Percentiles rank a stretch among this genome's conserved stretches.
phyloP scores from a whole-genome alignment of 2,329 filamentous ascomycete species.

The Xylariomycetidae sp. region DNA sequence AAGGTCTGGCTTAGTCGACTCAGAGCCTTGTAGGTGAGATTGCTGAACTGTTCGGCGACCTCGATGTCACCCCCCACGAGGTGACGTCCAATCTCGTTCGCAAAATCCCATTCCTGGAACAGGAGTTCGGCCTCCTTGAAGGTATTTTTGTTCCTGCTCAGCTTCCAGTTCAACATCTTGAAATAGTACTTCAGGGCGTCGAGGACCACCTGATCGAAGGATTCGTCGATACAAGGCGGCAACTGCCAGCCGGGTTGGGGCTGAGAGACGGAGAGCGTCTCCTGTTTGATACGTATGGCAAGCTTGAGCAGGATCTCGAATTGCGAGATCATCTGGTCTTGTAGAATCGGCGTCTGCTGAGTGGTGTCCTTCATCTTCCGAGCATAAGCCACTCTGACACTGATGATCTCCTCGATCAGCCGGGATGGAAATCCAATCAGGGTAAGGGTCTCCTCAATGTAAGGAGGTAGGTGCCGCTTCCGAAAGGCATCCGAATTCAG shows the following conservation, averaged over 20 bases:
- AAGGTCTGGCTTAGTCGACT: constrained; percentile 86
- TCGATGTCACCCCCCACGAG: constrained; percentile 93
- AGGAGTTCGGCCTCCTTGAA: constrained; percentile 98
- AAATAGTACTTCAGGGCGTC: constrained; percentile 98
- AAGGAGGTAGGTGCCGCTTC: constrained; percentile 86
- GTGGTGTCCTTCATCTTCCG: constrained; percentile 94
- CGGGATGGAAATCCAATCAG: constrained; percentile 96
- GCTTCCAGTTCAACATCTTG: constrained; percentile 96
- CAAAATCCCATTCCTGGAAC: constrained; percentile 97
- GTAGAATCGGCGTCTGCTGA: constrained; percentile 87
- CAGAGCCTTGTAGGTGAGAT: constrained; percentile 87
- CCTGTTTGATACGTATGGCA: constrained; percentile 86
- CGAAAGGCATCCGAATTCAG: constrained; percentile 79
- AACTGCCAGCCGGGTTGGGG: constrained; percentile 92
- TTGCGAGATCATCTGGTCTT: constrained; percentile 96
- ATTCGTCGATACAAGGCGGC: constrained; percentile 93
- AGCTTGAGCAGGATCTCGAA: constrained; percentile 91
- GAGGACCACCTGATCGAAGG: constrained; percentile 86
- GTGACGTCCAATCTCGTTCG: constrained; percentile 85
- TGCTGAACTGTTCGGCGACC: constrained; percentile 95
- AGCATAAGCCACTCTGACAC: constrained; percentile 83
- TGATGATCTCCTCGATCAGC: constrained; percentile 94
- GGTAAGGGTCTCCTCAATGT: constrained; percentile 92
- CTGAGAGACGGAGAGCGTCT: constrained; percentile 77
- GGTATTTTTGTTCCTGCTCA: constrained; percentile 96